These are phyloP conservation scores for Triticum monococcum DNA, from an alignment of 176 grass and related monocot genomes.

Conservation along the genomic window DNA sequence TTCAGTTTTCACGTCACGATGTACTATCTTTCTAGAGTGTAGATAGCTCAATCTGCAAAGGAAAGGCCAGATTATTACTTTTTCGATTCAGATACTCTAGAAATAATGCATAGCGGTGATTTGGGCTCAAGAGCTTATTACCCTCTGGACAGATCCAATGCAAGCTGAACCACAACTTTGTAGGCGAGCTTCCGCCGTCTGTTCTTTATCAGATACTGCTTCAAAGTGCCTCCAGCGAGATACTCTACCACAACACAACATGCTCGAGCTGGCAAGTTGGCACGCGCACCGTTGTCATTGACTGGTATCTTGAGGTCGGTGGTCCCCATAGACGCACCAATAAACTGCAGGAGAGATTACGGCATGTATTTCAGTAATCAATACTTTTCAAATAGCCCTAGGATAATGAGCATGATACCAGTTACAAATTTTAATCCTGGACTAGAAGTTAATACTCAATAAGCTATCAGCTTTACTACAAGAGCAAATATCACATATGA, in stretches of 20 bases:
- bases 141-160: slow-evolving; percentile 90
- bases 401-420: not conserved
- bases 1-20: slow-evolving; percentile 78
- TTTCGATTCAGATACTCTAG: not conserved
- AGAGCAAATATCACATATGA: slow-evolving; percentile 20
- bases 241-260: slow-evolving; percentile 96
- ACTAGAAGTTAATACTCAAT: not conserved
- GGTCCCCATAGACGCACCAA: slow-evolving; percentile 94
- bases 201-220: slow-evolving; percentile 81
- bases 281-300: slow-evolving; percentile 41
- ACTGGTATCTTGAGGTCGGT: slow-evolving; percentile 71
- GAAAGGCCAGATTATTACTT: not conserved
- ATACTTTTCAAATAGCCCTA: slow-evolving; percentile 4
- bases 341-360: slow-evolving; percentile 55
- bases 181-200: slow-evolving; percentile 76
- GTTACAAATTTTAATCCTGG: not conserved
- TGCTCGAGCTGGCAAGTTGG: slow-evolving; percentile 67
- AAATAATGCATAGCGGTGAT: not conserved
- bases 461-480: slow-evolving; percentile 16
- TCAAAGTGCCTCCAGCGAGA: slow-evolving; percentile 80
- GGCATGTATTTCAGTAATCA: not conserved
- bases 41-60: slow-evolving; percentile 61
- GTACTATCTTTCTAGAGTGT: slow-evolving; percentile 71
- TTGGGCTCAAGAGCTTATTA: slow-evolving; percentile 36
- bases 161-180: slow-evolving; percentile 80